Evolutionary conservation across 2,329 filamentous ascomycete genomes (phyloP).

Genomic region (Saccharata proteae): DNA sequence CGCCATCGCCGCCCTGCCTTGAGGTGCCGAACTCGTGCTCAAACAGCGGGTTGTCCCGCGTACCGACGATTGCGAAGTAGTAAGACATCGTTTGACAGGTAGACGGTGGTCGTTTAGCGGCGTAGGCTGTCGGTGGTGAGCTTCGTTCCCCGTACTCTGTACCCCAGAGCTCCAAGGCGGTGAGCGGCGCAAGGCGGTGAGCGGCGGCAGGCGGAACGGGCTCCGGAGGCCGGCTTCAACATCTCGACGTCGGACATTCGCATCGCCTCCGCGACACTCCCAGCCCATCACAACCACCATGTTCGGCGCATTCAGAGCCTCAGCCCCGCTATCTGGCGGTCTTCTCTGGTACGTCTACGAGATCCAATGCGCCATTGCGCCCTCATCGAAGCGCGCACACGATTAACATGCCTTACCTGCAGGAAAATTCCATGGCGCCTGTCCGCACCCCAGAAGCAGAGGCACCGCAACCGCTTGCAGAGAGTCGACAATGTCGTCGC

Average conservation of each 20-base stretch:
- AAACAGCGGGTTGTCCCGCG: conserved; percentile 90
- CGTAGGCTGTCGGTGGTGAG: no score
- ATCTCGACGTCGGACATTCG: not conserved
- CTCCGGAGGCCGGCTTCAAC: not conserved
- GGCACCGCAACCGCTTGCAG: conserved; percentile 71
- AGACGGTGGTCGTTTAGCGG: no score
- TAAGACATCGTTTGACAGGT: conserved; percentile 98
- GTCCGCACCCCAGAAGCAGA: conserved; percentile 79
- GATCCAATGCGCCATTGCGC: conserved; percentile 5
- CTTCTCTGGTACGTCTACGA: conserved; percentile 21
- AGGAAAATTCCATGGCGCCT: conserved; percentile 97
- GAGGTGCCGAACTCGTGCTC: conserved; percentile 95
- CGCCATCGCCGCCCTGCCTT: conserved; percentile 87
- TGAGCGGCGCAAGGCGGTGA: conserved; percentile 7
- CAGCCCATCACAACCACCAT: conserved; percentile 16
- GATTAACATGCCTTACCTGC: no score
- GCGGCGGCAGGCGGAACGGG: conserved; percentile 2
- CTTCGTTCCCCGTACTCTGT: no score
- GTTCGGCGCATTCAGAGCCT: conserved; percentile 29
- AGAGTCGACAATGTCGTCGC: conserved; percentile 80
- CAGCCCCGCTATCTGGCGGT: conserved; percentile 26
- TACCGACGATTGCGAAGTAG: conserved; percentile 95
- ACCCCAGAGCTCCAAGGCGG: not conserved
- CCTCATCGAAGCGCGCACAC: not conserved
- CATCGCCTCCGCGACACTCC: not conserved